Base-by-base conservation (phyloP, 345 rosid species). In the Citrus unshiu region DNA sequence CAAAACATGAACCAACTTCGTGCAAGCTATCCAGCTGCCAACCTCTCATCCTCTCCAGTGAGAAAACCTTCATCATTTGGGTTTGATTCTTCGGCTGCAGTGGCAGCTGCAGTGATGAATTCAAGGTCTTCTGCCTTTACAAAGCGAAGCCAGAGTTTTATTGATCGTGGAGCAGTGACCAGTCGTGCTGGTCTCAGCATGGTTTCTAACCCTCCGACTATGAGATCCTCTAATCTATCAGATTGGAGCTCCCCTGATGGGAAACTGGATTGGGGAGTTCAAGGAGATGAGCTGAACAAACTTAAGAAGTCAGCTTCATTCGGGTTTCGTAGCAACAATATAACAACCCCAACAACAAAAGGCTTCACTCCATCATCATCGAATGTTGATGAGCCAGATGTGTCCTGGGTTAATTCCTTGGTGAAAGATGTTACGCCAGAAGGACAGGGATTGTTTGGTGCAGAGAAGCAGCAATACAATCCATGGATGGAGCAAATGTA, bases 401-500 rank as follows among this genome's bases (percentile, higher is more conserved):
- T 94, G 40, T 93, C 99, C 12, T 94, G 99, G 99, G 98, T 96
- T 80, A 82, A 85, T 82, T 87, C 97, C 13, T 72, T 93, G 79
- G 97, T 96, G 72, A 93, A 91, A 86, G 99, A 96, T 64, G 92
- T 49, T 62, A 75, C 88, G 29, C 88, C 88, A 0, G 88, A 63
- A n/a, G 79, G 87, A 81, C 75, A 71, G n/a, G 78, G 79, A 12
- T 70, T 60, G n/a, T 86, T 80, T 1, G 87, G 84, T 7, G 56
- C 79, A 25, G 87, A 82, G 40, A 86, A 76, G 73, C 85, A 79
- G 77, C 86, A 81, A 4, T 86, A 86, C 79, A 81, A 74, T 77
- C 68, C 77, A 37, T 95, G 98, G 99, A 84, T 83, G 89, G 98
- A 93, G 84, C 97, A 91, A 87, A 83, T 92, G 93, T 93, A 91